Base-by-base conservation (phyloP, 106 monocot species). In the Phalaenopsis aphrodite region DNA sequence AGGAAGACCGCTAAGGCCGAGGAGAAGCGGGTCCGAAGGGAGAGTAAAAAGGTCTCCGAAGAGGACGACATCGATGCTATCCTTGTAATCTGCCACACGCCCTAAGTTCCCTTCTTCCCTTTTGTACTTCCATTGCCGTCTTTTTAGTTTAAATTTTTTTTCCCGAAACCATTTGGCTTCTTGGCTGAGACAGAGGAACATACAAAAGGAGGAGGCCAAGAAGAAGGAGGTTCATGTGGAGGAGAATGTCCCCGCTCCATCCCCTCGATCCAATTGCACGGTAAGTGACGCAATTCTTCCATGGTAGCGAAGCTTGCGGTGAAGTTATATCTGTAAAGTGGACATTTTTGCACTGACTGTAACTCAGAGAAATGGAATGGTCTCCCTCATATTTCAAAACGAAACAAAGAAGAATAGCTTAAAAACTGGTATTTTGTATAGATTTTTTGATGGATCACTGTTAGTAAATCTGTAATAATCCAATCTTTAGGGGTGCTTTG, bases 31-130 rank as follows among this genome's bases (percentile, higher is more conserved):
- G 89, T 88, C 47, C 83, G 94, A 55, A 84, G 98, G 18, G 98
- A 99, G 56, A 83, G 58, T 85, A 90, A 92, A 81, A 99, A 99
- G 78, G 83, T 95, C 78, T 91, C 94, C 72, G 84, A 91, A 81
- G 98, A 94, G 57, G 98, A 99, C 85, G 98, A 94, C 87, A 99
- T 99, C 79, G 98, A 99, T 49, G 89, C 91, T 64, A 99, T 99
- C 48, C 98, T 98, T 16, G 98, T 98, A 81, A 43, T 56, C 61
- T 3, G 19, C 55, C 79, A 41, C 69, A 56, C 37, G 49, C 49
- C 41, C 61, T 47, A 41, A 68, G 38, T 57, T 30, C 47, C 57
- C n/a, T n/a, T 0, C 38, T 3, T 37, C 56, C 5, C 37, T 74
- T 38, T 72, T 18, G 1, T 49, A 0, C 2, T 14, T 68, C 23